phyloP scores from a whole-genome alignment of 2,329 filamentous ascomycete species.

The Amphichorda felina region DNA sequence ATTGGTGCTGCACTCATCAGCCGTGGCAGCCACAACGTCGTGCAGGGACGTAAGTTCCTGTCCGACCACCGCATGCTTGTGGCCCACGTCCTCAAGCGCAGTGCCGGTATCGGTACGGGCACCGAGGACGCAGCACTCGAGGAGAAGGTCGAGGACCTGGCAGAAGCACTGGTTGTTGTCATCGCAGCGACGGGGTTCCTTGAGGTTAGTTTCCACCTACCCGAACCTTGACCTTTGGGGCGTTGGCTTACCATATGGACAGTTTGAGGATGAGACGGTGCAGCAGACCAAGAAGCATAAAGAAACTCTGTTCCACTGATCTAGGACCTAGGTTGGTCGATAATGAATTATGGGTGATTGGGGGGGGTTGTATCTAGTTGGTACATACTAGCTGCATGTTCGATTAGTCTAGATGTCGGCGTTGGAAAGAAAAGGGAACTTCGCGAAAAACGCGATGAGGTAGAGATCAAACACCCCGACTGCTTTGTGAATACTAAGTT shows the following conservation, averaged over 20 bases:
- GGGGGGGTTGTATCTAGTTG: no score
- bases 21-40: conserved; percentile 70
- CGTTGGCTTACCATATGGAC: conserved; percentile 7
- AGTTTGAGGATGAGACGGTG: conserved; percentile 28
- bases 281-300: conserved; percentile 19
- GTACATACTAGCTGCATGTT: background rate
- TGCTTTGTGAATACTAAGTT: no score
- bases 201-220: conserved; percentile 47
- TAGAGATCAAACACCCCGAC: no score
- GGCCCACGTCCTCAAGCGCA: conserved; percentile 81
- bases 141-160: conserved; percentile 60
- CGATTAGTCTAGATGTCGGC: background rate
- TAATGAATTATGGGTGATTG: no score
- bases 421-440: background rate
- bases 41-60: conserved; percentile 70
- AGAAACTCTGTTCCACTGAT: conserved; percentile 27
- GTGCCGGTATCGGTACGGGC: conserved; percentile 58
- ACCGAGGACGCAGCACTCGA: conserved; percentile 30
- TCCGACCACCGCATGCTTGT: conserved; percentile 74
- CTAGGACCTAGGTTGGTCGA: no score
- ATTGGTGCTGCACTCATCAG: conserved; percentile 72
- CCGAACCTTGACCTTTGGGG: background rate
- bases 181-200: conserved; percentile 76
- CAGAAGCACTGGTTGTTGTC: conserved; percentile 74
- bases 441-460: background rate